These are phyloP conservation scores for Herpetospermum pedunculosum DNA, from an alignment of 306 rosid species.

Conservation along the genomic window DNA sequence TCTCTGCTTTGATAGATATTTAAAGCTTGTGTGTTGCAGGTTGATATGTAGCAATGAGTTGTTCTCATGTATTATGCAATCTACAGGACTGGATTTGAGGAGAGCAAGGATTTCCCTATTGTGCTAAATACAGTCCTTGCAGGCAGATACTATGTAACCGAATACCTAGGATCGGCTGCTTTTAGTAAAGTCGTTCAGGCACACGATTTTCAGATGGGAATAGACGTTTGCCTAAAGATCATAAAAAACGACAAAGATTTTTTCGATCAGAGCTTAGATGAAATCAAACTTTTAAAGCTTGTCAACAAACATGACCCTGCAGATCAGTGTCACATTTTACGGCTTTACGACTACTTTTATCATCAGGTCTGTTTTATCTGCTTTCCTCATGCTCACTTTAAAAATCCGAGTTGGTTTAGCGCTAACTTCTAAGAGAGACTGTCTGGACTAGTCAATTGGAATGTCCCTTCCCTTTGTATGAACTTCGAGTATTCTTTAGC, in stretches of 20 bases:
- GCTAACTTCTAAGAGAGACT: neutral
- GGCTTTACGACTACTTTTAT: slow-evolving; percentile 94
- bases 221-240: slow-evolving; percentile 94
- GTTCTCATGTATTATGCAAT: slow-evolving; percentile 23
- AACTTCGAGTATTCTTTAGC: neutral
- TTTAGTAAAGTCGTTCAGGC: slow-evolving; percentile 95
- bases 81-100: slow-evolving; percentile 97
- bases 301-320: slow-evolving; percentile 89
- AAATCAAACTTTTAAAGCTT: slow-evolving; percentile 88
- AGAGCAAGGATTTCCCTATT: slow-evolving; percentile 82
- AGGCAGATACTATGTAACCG: slow-evolving; percentile 77
- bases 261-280: slow-evolving; percentile 94
- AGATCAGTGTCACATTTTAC: slow-evolving; percentile 62
- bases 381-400: neutral
- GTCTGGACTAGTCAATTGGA: neutral
- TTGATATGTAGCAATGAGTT: slow-evolving; percentile 21
- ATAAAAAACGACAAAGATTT: slow-evolving; percentile 95
- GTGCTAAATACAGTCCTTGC: slow-evolving; percentile 73
- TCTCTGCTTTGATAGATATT: slow-evolving; percentile 16
- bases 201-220: slow-evolving; percentile 73
- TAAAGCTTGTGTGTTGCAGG: slow-evolving; percentile 13
- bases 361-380: slow-evolving; percentile 46
- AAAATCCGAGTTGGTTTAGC: neutral
- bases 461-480: neutral
- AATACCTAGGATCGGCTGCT: slow-evolving; percentile 93